Evolutionary conservation across 352 stramenopile species (phyloP), one percentile per base, ranked within the genome.

Genomic region (Pythium rishiriense): DNA sequence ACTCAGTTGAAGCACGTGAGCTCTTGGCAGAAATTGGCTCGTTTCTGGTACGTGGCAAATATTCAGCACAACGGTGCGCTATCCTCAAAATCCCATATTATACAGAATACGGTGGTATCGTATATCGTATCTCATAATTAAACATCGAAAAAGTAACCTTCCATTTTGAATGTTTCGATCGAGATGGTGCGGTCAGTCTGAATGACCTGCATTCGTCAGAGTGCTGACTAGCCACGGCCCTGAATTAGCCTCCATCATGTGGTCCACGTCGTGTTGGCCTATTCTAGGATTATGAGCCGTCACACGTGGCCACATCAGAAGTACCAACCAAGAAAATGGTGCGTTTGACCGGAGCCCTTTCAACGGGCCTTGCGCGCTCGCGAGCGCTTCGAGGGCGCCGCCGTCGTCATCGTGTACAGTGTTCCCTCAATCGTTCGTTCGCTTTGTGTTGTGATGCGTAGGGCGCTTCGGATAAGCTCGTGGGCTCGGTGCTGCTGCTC

Each of bases 401-500:
- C 9, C 35, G 35, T 15, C 35, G 5, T 15, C 35, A 35, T 17
- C 35, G n/a, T 41, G 6, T 41, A 41, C 12, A 9, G 3, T 41
- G 11, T 31, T 59, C 3, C 12, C 22, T 24, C 4, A 29, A 37
- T 15, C 11, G 22, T 33, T 11, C 3, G 29, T 37, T 29, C 12
- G 10, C 17, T 41, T 14, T 52, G 4, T 47, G 17, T 7, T 17
- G 39, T n/a, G 24, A 11, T 6, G 1, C 41, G 9, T 64, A 91
- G 81, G 81, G 79, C 53, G 83, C 71, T 22, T 87, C 79, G 19
- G 90, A 97, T 50, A 92, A 96, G 63, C 65, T 70, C 25, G 81
- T 90, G n/a, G 90, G 90, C 8, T 61, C 82, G 42, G 76, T 87
- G 43, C 69, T 97, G 49, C 76, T 97, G 59, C 66, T 83, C 24